Evolutionary conservation across 1,284 basidiomycete genomes (phyloP).

Genomic region (Taiwanofungus camphoratus): DNA sequence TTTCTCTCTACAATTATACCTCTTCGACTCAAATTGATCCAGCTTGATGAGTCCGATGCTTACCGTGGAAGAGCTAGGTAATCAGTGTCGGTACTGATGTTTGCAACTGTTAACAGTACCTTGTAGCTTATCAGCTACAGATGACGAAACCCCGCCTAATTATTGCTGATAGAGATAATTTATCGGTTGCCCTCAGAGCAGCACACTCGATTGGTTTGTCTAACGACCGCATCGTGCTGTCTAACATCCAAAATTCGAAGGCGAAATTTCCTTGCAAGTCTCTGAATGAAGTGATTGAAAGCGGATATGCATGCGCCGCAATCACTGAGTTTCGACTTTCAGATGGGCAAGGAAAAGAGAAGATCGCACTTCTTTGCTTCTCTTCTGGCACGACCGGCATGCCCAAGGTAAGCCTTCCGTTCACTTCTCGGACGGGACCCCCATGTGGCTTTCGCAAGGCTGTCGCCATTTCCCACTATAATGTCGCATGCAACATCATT

Average conservation of each 20-base stretch:
- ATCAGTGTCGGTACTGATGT: background rate
- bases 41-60: slow-evolving; percentile 60
- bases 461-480: slow-evolving; percentile 63
- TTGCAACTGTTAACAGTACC: background rate
- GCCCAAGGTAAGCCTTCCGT: slow-evolving; percentile 52
- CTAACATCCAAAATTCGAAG: slow-evolving; percentile 28
- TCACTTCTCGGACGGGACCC: too few relatives aligned
- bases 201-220: slow-evolving; percentile 42
- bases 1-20: background rate
- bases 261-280: slow-evolving; percentile 21
- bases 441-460: slow-evolving; percentile 35
- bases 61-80: slow-evolving; percentile 47
- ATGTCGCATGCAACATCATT: slow-evolving; percentile 59
- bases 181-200: slow-evolving; percentile 43
- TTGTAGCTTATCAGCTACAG: slow-evolving; percentile 42
- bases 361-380: slow-evolving; percentile 67
- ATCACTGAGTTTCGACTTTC: slow-evolving; percentile 40
- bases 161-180: slow-evolving; percentile 45
- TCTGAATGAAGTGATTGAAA: slow-evolving; percentile 45
- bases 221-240: slow-evolving; percentile 44
- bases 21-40: background rate
- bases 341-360: slow-evolving; percentile 55
- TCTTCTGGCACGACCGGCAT: slow-evolving; percentile 77
- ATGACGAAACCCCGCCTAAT: slow-evolving; percentile 47
- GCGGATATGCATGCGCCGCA: slow-evolving; percentile 34